Conservation (phyloP, 2,329 filamentous ascomycete species). For the Diaporthe citriasiana region DNA sequence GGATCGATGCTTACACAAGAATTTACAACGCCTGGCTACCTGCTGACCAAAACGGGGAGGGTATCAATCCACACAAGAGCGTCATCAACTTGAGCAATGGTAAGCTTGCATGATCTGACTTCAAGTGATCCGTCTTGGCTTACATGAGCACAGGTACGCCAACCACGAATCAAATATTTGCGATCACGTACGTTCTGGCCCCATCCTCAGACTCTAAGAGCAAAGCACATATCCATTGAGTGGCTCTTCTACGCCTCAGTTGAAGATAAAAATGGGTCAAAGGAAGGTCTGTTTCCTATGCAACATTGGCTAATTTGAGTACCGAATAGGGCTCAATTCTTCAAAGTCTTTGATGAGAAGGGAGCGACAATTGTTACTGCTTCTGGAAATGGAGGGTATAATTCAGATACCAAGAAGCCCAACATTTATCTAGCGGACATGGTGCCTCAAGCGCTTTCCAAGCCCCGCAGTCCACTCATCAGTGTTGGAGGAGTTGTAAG, state of each 20-base stretch:
- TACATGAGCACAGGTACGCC: background rate
- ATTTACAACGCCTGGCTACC: background rate
- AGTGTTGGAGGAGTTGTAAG: conserved; percentile 23
- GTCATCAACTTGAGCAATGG: conserved; percentile 26
- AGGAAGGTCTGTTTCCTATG: background rate
- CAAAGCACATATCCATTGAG: too few relatives aligned
- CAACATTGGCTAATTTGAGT: background rate
- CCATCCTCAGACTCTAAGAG: background rate
- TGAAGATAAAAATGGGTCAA: background rate
- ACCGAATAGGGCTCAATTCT: background rate
- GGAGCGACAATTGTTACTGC: conserved; percentile 16
- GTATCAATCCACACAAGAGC: background rate
- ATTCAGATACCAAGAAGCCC: background rate
- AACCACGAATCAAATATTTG: background rate
- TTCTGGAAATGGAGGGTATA: background rate
- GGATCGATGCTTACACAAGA: background rate
- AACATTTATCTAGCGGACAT: background rate
- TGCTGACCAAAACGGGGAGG: background rate
- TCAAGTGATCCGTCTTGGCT: background rate
- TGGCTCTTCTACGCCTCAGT: background rate
- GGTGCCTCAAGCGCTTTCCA: background rate
- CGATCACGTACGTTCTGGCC: background rate
- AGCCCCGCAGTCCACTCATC: background rate
- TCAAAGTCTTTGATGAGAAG: background rate
- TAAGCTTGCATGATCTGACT: background rate